Percentiles rank a stretch among this genome's conserved stretches.
These are phyloP conservation scores for Phycomyces blakesleeanus DNA, from an alignment of 192 early-diverging fungal species.

Conservation along the genomic window DNA sequence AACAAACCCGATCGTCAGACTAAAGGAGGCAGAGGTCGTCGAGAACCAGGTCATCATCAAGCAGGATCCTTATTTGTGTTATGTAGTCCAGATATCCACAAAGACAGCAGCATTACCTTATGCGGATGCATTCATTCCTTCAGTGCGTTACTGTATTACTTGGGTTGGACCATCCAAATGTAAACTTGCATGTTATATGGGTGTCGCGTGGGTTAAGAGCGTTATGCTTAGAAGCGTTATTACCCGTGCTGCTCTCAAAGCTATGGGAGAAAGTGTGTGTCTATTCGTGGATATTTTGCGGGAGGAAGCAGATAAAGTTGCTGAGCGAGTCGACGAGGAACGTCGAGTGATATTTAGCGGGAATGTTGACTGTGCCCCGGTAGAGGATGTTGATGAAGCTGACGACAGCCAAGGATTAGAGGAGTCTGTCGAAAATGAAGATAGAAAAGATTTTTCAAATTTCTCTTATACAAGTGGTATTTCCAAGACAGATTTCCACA, in stretches of 20 bases:
- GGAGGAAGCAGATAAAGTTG: slow-evolving; percentile 29
- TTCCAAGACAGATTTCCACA: too few species aligned
- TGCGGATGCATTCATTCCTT: slow-evolving; percentile 35
- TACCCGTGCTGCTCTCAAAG: slow-evolving; percentile 53
- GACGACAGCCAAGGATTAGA: too few species aligned
- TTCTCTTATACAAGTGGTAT: too few species aligned
- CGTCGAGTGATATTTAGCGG: neutral
- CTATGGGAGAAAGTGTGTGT: slow-evolving; percentile 48
- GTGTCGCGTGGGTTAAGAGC: slow-evolving; percentile 67
- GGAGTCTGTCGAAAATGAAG: too few species aligned
- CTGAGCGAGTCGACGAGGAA: neutral
- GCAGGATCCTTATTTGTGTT: slow-evolving; percentile 52
- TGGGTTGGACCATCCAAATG: slow-evolving; percentile 51
- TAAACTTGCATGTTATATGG: slow-evolving; percentile 54
- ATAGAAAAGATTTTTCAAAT: too few species aligned
- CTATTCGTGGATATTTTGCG: slow-evolving; percentile 48
- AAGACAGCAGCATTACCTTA: slow-evolving; percentile 45
- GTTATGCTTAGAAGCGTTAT: slow-evolving; percentile 69
- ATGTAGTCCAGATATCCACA: slow-evolving; percentile 50
- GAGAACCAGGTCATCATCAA: slow-evolving; percentile 54
- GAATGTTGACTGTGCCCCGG: too few species aligned
- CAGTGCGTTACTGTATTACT: slow-evolving; percentile 66
- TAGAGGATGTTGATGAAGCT: too few species aligned
- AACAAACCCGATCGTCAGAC: slow-evolving; percentile 71
- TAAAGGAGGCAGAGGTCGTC: slow-evolving; percentile 64